Conservation (phyloP, 768 basidiomycete species). For the Boletus reticulatus region DNA sequence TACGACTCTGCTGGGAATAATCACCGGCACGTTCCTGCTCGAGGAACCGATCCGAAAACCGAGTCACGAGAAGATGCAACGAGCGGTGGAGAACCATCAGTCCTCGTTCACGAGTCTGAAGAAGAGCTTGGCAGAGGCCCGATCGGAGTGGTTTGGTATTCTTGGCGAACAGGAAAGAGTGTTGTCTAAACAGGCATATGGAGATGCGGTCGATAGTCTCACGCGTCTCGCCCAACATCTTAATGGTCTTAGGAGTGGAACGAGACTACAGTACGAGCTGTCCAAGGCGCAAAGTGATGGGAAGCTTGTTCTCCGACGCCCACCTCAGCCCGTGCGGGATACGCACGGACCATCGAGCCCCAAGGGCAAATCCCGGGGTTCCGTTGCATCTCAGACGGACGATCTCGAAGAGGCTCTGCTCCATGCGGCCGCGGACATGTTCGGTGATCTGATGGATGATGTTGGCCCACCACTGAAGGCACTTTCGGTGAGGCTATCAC, state of each 20-base stretch:
- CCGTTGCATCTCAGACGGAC: slow-evolving; percentile 37
- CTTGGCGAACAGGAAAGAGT: slow-evolving; percentile 23
- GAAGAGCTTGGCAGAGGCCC: slow-evolving; percentile 82
- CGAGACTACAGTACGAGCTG: slow-evolving; percentile 79
- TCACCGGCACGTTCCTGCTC: slow-evolving; percentile 84
- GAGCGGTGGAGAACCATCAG: slow-evolving; percentile 83
- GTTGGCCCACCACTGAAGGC: slow-evolving; percentile 74
- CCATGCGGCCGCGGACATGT: slow-evolving; percentile 65
- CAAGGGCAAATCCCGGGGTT: slow-evolving; percentile 25
- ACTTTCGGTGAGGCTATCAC: slow-evolving; percentile 53
- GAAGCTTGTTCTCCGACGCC: slow-evolving; percentile 36
- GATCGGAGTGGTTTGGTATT: slow-evolving; percentile 68
- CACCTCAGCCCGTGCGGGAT: slow-evolving; percentile 14
- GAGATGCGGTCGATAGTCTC: slow-evolving; percentile 82
- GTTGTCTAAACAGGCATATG: slow-evolving; percentile 60
- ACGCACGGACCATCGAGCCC: slow-evolving; percentile 12
- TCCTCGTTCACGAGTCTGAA: slow-evolving; percentile 88
- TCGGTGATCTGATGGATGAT: slow-evolving; percentile 78
- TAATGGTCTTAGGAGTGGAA: slow-evolving; percentile 84
- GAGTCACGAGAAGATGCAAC: slow-evolving; percentile 63
- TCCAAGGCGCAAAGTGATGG: slow-evolving; percentile 55
- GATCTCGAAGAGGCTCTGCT: slow-evolving; percentile 39
- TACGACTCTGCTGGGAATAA: slow-evolving; percentile 75
- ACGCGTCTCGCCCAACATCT: slow-evolving; percentile 93
- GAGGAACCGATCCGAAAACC: slow-evolving; percentile 60